Percentiles rank a stretch among this genome's conserved stretches.
These are phyloP conservation scores for Yarrowia osloensis DNA, from an alignment of 805 yeast species.

Conservation along the genomic window DNA sequence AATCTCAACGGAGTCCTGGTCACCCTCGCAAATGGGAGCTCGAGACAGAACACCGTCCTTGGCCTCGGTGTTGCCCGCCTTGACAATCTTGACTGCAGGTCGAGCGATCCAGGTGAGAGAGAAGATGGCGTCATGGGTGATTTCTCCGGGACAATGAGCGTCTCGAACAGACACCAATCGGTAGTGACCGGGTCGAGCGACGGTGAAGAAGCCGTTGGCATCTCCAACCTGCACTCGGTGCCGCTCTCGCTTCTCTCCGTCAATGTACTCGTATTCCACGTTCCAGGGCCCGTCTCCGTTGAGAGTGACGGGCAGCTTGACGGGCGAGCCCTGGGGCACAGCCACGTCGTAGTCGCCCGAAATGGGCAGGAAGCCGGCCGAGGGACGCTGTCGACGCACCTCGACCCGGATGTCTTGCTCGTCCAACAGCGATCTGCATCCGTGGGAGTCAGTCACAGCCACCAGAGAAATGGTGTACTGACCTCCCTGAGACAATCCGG, in stretches of 20 bases:
- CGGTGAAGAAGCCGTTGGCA: slow-evolving; percentile 42
- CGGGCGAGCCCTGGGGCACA: slow-evolving; percentile 55
- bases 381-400: slow-evolving; percentile 72
- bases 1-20: slow-evolving; percentile 53
- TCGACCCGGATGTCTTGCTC: slow-evolving; percentile 64
- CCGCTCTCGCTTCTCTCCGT: slow-evolving; percentile 26
- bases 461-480: slow-evolving; percentile 64
- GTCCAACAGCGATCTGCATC: slow-evolving; percentile 72
- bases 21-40: slow-evolving; percentile 50
- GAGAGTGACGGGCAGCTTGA: slow-evolving; percentile 60
- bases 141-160: slow-evolving; percentile 54
- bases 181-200: slow-evolving; percentile 52
- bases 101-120: slow-evolving; percentile 49
- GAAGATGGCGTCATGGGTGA: slow-evolving; percentile 45
- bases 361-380: slow-evolving; percentile 50
- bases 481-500: slow-evolving; percentile 66
- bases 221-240: slow-evolving; percentile 21
- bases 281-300: slow-evolving; percentile 60
- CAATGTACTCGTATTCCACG: slow-evolving; percentile 38
- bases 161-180: slow-evolving; percentile 51
- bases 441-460: slow-evolving; percentile 70
- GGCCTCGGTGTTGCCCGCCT: slow-evolving; percentile 43
- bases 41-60: slow-evolving; percentile 33
- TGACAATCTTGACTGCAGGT: slow-evolving; percentile 49
- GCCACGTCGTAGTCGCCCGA: slow-evolving; percentile 42